Percentiles rank a stretch among this genome's conserved stretches.
Evolutionary conservation across 2,329 filamentous ascomycete genomes (phyloP).

Genomic region (Xylariales sp.): DNA sequence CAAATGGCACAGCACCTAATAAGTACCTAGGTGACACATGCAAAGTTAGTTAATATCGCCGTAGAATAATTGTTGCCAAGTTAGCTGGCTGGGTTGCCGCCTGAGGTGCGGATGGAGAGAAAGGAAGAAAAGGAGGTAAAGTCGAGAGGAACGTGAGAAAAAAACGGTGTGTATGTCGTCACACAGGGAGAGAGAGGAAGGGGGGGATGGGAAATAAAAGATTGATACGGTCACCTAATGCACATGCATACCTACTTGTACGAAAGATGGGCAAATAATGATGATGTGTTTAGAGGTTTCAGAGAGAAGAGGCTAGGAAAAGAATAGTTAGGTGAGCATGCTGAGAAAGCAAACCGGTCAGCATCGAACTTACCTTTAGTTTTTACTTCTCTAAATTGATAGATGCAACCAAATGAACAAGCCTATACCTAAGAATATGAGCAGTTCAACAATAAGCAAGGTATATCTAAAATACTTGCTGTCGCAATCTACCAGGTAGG

Average conservation of each 20-base stretch:
- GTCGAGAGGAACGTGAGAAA: neutral
- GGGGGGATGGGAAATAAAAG: neutral
- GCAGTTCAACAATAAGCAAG: neutral
- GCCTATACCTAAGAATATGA: neutral
- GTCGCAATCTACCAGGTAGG: no score
- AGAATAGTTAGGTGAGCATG: neutral
- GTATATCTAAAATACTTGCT: neutral
- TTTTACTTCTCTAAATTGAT: neutral
- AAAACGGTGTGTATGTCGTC: no score
- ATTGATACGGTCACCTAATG: neutral
- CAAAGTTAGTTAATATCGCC: neutral
- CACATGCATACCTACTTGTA: conserved; percentile 2
- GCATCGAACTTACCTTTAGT: neutral
- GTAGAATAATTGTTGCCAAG: neutral
- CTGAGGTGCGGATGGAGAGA: neutral
- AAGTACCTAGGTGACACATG: neutral
- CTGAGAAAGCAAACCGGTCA: neutral
- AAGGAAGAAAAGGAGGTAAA: no score
- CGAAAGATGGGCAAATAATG: neutral
- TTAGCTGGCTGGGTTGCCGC: neutral
- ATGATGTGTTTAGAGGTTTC: conserved; percentile 5
- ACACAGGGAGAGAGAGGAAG: neutral
- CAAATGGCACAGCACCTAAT: neutral
- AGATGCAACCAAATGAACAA: neutral
- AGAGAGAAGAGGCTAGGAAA: neutral